Evolutionary conservation across 2,329 filamentous ascomycete species (phyloP).

Genomic region (Penicillium sp.): DNA sequence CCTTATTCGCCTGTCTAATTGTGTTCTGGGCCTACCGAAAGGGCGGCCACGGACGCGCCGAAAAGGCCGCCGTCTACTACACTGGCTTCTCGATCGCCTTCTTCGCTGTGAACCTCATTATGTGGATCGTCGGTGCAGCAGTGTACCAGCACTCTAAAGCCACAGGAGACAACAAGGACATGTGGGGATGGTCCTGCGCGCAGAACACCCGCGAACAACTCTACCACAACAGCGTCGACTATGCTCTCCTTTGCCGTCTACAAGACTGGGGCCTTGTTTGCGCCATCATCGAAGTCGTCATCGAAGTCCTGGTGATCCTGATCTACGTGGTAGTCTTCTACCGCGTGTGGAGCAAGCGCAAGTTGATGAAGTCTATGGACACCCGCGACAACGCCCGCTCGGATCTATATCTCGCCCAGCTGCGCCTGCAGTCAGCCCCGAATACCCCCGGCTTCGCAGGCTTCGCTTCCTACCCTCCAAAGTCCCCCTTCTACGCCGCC

Average conservation of each 20-base stretch:
- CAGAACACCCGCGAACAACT: slow-evolving; percentile 77
- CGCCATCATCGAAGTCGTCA: slow-evolving; percentile 92
- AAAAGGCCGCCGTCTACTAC: slow-evolving; percentile 94
- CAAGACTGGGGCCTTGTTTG: slow-evolving; percentile 95
- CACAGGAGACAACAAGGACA: slow-evolving; percentile 74
- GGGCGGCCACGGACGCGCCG: slow-evolving; percentile 82
- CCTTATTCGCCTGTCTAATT: slow-evolving; percentile 72
- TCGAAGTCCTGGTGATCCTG: slow-evolving; percentile 85
- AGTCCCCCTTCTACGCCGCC: slow-evolving; percentile 48
- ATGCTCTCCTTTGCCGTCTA: slow-evolving; percentile 86
- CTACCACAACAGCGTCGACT: slow-evolving; percentile 79
- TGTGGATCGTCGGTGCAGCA: slow-evolving; percentile 87
- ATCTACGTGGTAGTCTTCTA: slow-evolving; percentile 97
- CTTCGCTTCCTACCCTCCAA: slow-evolving; percentile 59
- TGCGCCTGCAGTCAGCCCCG: slow-evolving; percentile 81
- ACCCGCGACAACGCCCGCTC: slow-evolving; percentile 89
- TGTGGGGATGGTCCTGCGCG: slow-evolving; percentile 98
- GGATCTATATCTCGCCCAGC: slow-evolving; percentile 88
- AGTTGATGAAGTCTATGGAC: slow-evolving; percentile 95
- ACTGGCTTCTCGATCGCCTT: slow-evolving; percentile 89
- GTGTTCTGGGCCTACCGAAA: slow-evolving; percentile 86
- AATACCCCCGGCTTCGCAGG: slow-evolving; percentile 80
- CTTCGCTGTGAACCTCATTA: slow-evolving; percentile 88
- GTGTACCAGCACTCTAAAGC: slow-evolving; percentile 76
- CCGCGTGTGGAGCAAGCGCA: slow-evolving; percentile 94